phyloP scores from a whole-genome alignment of 2,329 filamentous ascomycete genomes.

The Monosporascus sp. region DNA sequence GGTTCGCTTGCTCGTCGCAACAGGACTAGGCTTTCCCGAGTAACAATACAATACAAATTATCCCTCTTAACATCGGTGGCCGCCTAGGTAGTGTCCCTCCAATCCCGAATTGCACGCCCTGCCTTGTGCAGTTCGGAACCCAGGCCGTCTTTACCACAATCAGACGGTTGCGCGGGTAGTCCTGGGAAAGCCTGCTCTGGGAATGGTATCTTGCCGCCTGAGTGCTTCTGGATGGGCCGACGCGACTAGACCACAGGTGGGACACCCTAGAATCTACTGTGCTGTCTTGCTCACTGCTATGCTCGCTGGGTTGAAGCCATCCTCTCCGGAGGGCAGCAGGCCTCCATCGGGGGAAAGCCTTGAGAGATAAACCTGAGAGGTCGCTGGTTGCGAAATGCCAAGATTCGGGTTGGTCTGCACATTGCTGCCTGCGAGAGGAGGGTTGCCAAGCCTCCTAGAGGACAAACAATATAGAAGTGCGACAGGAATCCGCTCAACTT shows the following conservation, averaged over 20 bases:
- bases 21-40: not conserved
- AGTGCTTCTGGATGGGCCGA: not conserved
- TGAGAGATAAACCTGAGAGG: slow-evolving; percentile 9
- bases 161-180: not conserved
- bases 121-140: not conserved
- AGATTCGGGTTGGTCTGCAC: slow-evolving; percentile 20
- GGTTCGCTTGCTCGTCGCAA: not conserved
- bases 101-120: not conserved
- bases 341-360: slow-evolving; percentile 1
- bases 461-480: slow-evolving; percentile 37
- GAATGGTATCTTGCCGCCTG: not conserved
- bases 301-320: slow-evolving; percentile 37
- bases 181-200: not conserved
- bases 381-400: slow-evolving; percentile 18
- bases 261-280: slow-evolving; percentile 7
- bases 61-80: not conserved
- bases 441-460: slow-evolving; percentile 51
- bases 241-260: not conserved
- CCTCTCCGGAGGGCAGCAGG: slow-evolving; percentile 16
- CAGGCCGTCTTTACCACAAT: not conserved
- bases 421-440: slow-evolving; percentile 19
- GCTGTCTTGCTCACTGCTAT: slow-evolving; percentile 45
- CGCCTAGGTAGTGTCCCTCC: not conserved
- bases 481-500: slow-evolving; percentile 58
- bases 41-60: not conserved